phyloP scores from a whole-genome alignment of 805 yeast species.

The Saccharomycopsis javanensis region DNA sequence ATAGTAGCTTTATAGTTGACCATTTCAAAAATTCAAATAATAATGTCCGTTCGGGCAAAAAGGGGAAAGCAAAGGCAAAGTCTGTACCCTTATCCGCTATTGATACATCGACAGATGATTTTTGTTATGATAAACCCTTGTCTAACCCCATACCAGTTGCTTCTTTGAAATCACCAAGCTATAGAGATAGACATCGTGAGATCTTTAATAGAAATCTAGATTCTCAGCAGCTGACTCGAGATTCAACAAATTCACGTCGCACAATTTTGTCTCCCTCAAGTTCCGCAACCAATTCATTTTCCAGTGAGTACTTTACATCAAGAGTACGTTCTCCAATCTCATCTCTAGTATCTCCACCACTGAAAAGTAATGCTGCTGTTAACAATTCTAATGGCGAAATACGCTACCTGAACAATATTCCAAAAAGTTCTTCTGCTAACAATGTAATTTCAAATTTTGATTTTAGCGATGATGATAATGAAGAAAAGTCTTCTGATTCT shows the following conservation, averaged over 20 bases:
- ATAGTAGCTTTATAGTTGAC: neutral
- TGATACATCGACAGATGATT: neutral
- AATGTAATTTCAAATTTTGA: neutral
- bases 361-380: neutral
- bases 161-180: neutral
- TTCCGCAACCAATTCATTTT: neutral
- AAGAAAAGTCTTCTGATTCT: neutral
- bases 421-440: neutral
- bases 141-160: neutral
- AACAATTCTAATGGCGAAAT: neutral
- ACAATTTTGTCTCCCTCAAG: neutral
- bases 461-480: neutral
- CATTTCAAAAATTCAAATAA: neutral
- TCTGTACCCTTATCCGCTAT: neutral
- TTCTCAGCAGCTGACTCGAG: neutral
- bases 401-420: neutral
- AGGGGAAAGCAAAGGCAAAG: neutral
- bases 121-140: neutral
- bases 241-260: neutral
- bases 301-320: neutral
- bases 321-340: neutral
- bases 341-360: neutral
- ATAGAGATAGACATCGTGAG: constrained; percentile 1
- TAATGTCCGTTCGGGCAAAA: neutral
- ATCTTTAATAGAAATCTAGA: neutral